Evolutionary conservation across 768 basidiomycete genomes (phyloP).

Genomic region (Strobilomyces echinocephalus): DNA sequence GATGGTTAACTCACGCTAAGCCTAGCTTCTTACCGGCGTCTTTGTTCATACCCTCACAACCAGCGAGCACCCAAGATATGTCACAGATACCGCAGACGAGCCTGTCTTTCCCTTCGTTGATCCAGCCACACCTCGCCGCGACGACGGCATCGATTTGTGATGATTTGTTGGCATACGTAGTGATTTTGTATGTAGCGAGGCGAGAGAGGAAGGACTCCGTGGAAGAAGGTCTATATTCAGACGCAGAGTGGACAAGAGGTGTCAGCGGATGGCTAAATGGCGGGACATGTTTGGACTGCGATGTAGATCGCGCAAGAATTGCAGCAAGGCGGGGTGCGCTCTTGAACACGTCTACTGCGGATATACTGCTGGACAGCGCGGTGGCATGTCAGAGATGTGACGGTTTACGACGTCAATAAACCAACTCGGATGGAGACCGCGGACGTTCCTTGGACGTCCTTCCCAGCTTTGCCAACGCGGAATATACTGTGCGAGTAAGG

Average conservation of each 20-base stretch:
- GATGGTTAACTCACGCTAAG: constrained; percentile 11
- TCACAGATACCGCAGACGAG: constrained; percentile 68
- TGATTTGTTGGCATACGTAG: constrained; percentile 79
- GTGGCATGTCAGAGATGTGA: constrained; percentile 1
- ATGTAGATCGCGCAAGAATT: constrained; percentile 63
- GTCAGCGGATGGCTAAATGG: constrained; percentile 40
- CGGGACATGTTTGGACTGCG: constrained; percentile 46
- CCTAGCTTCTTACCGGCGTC: constrained; percentile 66
- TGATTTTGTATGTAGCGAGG: constrained; percentile 70
- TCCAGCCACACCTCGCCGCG: constrained; percentile 79
- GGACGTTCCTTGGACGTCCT: constrained; percentile 49
- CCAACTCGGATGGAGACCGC: constrained; percentile 28
- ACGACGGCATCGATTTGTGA: constrained; percentile 69
- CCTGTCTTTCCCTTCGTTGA: constrained; percentile 77
- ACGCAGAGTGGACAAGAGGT: constrained; percentile 26
- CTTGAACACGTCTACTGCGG: constrained; percentile 40
- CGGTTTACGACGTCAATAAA: neutral
- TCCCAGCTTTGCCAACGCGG: constrained; percentile 75
- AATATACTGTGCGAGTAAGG: constrained; percentile 61
- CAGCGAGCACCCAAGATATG: constrained; percentile 69
- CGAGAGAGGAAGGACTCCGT: constrained; percentile 67
- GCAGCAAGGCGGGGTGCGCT: constrained; percentile 66
- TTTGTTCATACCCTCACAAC: constrained; percentile 63
- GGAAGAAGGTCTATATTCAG: constrained; percentile 78
- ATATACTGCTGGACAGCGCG: constrained; percentile 1